These are phyloP conservation scores for Colletotrichum musicola DNA, from an alignment of 2,329 filamentous ascomycete genomes.

Conservation along the genomic window DNA sequence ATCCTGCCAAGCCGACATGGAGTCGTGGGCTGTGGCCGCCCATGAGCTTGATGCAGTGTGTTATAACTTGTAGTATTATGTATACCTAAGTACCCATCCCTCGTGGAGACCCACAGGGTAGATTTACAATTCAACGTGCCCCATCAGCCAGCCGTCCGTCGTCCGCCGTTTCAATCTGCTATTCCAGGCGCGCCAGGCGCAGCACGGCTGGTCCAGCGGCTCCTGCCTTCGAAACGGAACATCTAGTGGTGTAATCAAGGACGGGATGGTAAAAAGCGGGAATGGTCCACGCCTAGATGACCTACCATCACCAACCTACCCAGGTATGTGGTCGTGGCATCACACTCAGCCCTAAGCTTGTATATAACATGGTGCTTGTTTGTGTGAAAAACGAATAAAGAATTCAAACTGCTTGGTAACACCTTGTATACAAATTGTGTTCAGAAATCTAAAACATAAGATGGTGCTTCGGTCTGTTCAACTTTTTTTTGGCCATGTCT, in stretches of 20 bases:
- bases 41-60: not conserved
- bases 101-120: conserved; percentile 1
- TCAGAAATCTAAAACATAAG: not conserved
- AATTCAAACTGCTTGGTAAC: no score
- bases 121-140: not conserved
- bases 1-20: not conserved
- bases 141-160: conserved; percentile 19
- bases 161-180: conserved; percentile 28
- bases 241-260: not conserved
- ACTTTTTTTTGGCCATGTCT: not conserved
- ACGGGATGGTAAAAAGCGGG: conserved; percentile 28
- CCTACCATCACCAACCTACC: no score
- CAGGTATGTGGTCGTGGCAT: not conserved
- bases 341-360: conserved; percentile 7
- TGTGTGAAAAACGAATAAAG: no score
- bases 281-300: conserved; percentile 12
- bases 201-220: conserved; percentile 32
- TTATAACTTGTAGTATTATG: no score
- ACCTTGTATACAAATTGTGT: no score
- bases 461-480: conserved; percentile 3
- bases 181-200: conserved; percentile 21
- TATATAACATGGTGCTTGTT: no score
- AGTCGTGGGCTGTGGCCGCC: not conserved
- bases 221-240: conserved; percentile 34
- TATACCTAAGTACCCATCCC: no score